Evolutionary conservation across 2,329 filamentous ascomycete species (phyloP).

Genomic region (Talaromyces sp.): DNA sequence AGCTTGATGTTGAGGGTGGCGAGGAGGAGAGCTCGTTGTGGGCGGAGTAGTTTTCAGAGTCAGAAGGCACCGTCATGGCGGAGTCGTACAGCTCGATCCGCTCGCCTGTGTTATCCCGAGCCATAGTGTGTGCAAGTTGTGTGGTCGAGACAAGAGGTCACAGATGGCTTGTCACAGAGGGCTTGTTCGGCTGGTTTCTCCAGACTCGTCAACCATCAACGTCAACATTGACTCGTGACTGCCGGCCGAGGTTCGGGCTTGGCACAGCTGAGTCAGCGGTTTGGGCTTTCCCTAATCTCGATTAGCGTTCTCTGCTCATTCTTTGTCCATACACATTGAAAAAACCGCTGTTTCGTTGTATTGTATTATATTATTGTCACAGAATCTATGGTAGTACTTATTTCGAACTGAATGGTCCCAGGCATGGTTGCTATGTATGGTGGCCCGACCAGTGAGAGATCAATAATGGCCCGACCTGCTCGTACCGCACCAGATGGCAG

Average conservation of each 20-base stretch:
- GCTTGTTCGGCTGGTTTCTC: background rate
- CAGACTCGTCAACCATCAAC: background rate
- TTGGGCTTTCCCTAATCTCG: background rate
- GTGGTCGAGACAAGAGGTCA: background rate
- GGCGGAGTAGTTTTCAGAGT: slow-evolving; percentile 44
- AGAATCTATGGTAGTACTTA: background rate
- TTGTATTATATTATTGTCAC: background rate
- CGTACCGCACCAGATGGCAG: background rate
- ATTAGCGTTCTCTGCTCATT: background rate
- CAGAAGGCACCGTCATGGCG: slow-evolving; percentile 41
- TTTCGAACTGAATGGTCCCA: background rate
- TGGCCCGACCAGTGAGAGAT: background rate
- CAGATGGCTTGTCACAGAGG: background rate
- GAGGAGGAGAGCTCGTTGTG: slow-evolving; percentile 32
- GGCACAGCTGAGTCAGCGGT: background rate
- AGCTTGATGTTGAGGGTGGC: slow-evolving; percentile 30
- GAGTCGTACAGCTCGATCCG: slow-evolving; percentile 38
- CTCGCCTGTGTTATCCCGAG: slow-evolving; percentile 24
- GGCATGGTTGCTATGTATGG: background rate
- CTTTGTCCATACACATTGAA: background rate
- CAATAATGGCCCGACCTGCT: background rate
- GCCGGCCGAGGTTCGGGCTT: slow-evolving; percentile 8
- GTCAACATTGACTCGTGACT: slow-evolving; percentile 7
- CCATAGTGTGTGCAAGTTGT: slow-evolving; percentile 24
- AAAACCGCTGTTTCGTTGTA: background rate